Evolutionary conservation across 768 basidiomycete genomes (phyloP).

Genomic region (Amanita subjunquillea): DNA sequence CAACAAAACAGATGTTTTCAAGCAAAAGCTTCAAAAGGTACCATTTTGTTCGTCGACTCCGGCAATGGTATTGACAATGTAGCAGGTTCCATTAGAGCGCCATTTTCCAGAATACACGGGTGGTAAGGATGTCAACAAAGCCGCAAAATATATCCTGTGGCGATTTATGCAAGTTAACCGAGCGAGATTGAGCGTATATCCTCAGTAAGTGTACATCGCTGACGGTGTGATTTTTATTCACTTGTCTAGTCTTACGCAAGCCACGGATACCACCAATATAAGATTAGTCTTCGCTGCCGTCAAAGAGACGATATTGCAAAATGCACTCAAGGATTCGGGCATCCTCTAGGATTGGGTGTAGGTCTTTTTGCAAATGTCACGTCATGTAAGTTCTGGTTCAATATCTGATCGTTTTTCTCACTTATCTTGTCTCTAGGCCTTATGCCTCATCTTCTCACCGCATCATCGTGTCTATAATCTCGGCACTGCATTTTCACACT

Average conservation of each 20-base stretch:
- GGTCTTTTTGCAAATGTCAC: slow-evolving; percentile 12
- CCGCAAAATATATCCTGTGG: slow-evolving; percentile 92
- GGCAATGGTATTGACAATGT: background rate
- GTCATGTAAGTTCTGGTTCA: background rate
- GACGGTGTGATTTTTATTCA: background rate
- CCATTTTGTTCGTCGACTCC: slow-evolving; percentile 12
- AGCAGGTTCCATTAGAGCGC: slow-evolving; percentile 59
- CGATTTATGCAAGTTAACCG: slow-evolving; percentile 89
- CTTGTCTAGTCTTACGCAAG: slow-evolving; percentile 66
- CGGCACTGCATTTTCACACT: background rate
- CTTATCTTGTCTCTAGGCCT: background rate
- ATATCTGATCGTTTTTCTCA: background rate
- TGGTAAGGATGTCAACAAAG: slow-evolving; percentile 85
- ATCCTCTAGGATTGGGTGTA: slow-evolving; percentile 36
- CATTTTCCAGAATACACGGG: slow-evolving; percentile 88
- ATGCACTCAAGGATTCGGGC: slow-evolving; percentile 77
- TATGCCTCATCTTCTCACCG: background rate
- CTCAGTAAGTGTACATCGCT: slow-evolving; percentile 49
- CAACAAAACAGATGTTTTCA: slow-evolving; percentile 92
- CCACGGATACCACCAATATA: slow-evolving; percentile 82
- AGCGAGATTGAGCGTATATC: slow-evolving; percentile 79
- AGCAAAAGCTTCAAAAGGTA: slow-evolving; percentile 68
- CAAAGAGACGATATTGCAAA: slow-evolving; percentile 89
- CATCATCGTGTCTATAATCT: background rate
- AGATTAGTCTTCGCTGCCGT: slow-evolving; percentile 77